Percentiles rank a stretch among this genome's conserved stretches.
These are phyloP conservation scores for Hansenula lynferdii DNA, from an alignment of 1,139 yeast genomes.

Conservation along the genomic window DNA sequence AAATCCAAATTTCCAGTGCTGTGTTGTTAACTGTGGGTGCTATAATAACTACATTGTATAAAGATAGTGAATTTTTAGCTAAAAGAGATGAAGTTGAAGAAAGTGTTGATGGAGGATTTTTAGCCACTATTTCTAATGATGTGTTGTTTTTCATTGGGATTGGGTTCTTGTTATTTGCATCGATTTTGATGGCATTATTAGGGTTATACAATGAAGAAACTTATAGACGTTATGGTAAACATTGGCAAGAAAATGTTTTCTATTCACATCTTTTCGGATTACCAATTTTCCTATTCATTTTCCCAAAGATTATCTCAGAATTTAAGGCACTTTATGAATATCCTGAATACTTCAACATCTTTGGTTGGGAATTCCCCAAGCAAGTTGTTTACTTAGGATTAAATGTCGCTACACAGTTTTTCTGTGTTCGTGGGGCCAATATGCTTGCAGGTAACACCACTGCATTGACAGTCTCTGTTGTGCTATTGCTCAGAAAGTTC, in stretches of 20 bases:
- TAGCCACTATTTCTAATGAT: conserved; percentile 12
- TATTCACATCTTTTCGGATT: conserved; percentile 55
- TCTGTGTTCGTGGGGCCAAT: conserved; percentile 67
- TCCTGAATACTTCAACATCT: conserved; percentile 14
- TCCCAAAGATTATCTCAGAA: conserved; percentile 13
- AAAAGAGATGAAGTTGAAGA: conserved; percentile 14
- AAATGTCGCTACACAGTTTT: conserved; percentile 57
- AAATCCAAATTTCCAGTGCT: conserved; percentile 45
- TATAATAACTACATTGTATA: conserved; percentile 36
- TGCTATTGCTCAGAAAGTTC: conserved; percentile 56
- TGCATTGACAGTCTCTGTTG: conserved; percentile 59
- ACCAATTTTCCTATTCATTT: conserved; percentile 42
- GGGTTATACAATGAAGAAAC: conserved; percentile 53
- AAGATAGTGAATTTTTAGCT: conserved; percentile 22
- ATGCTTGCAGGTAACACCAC: conserved; percentile 50
- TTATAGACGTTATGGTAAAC: conserved; percentile 44
- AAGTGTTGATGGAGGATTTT: conserved; percentile 2
- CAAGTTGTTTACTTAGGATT: conserved; percentile 28
- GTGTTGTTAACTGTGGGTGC: conserved; percentile 52
- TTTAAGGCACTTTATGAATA: conserved; percentile 16
- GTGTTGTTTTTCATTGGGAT: conserved; percentile 37
- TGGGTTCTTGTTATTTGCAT: conserved; percentile 37
- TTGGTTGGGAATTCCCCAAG: conserved; percentile 13
- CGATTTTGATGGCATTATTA: conserved; percentile 46
- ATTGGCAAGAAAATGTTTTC: conserved; percentile 64